These are phyloP conservation scores for Pelargonium myrrhifolium DNA, from an alignment of 441 rosid genomes.

Conservation along the genomic window DNA sequence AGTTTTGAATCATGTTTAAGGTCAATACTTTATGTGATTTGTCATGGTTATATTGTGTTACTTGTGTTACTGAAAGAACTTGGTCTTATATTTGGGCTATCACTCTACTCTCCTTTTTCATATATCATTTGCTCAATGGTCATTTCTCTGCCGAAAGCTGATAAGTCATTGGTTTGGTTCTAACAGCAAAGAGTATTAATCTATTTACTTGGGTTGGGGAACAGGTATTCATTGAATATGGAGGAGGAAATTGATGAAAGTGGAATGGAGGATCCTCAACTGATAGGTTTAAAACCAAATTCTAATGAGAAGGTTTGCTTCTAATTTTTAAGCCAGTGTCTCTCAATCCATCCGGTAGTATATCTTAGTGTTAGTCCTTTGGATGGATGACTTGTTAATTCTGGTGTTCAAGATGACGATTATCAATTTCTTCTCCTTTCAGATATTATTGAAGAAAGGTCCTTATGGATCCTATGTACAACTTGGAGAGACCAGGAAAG, in stretches of 20 bases:
- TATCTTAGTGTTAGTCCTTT: neutral
- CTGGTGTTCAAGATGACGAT: neutral
- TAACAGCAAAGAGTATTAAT: slow-evolving; percentile 1
- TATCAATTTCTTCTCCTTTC: slow-evolving; percentile 1
- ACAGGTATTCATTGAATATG: slow-evolving; percentile 79
- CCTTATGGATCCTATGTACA: slow-evolving; percentile 8
- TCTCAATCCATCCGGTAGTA: neutral
- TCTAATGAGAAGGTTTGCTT: slow-evolving; percentile 79
- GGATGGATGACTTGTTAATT: neutral
- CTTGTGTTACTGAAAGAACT: neutral
- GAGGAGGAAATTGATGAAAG: slow-evolving; percentile 71
- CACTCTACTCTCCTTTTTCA: neutral
- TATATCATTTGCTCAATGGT: neutral
- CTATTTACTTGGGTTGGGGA: slow-evolving; percentile 20
- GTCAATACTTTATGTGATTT: neutral
- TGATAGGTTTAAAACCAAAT: slow-evolving; percentile 76
- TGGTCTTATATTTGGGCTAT: neutral
- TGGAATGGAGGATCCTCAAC: slow-evolving; percentile 68
- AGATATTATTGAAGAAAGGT: neutral
- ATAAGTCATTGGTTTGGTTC: neutral
- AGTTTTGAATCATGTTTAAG: neutral
- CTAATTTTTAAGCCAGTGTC: slow-evolving; percentile 13
- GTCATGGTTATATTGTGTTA: neutral
- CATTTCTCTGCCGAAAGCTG: neutral
- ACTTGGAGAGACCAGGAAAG: slow-evolving; percentile 8